Evolutionary conservation across 2,329 filamentous ascomycete genomes (phyloP).

Genomic region (Neophaeococcomyces mojaviensis): DNA sequence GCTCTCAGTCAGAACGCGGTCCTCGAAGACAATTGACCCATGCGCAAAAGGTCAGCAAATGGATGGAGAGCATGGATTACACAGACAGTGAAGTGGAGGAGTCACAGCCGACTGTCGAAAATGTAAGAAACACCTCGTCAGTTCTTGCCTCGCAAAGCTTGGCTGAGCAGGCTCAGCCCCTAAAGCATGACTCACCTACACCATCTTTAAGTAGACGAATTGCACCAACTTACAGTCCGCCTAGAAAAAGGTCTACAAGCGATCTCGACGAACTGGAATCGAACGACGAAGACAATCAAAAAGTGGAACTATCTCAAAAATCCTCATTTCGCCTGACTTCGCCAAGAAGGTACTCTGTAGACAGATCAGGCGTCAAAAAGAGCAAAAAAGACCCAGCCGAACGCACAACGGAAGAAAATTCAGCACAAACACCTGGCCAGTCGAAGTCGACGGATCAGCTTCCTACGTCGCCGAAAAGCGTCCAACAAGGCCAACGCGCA

Average conservation of each 20-base stretch:
- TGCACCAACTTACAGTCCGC: constrained; percentile 9
- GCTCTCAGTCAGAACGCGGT: neutral
- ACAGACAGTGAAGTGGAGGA: constrained; percentile 1
- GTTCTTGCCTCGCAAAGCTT: neutral
- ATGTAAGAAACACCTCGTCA: neutral
- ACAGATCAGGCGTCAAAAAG: neutral
- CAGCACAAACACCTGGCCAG: neutral
- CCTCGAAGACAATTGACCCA: neutral
- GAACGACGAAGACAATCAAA: constrained; percentile 8
- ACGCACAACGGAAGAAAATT: neutral
- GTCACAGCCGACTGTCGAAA: neutral
- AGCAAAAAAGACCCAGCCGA: neutral
- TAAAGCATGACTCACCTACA: neutral
- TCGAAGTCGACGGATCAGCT: neutral
- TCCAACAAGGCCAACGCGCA: neutral
- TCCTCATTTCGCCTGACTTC: constrained; percentile 10
- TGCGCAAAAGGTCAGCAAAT: constrained; percentile 1
- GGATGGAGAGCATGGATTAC: constrained; percentile 2
- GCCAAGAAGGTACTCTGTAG: neutral
- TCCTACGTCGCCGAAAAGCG: neutral
- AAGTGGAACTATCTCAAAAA: constrained; percentile 6
- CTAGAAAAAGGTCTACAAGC: constrained; percentile 19
- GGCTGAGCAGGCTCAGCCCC: neutral
- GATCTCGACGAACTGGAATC: constrained; percentile 14
- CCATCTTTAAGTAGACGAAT: neutral